Evolutionary conservation across 805 yeast genomes (phyloP).

Genomic region (Cephaloascus fragrans): DNA sequence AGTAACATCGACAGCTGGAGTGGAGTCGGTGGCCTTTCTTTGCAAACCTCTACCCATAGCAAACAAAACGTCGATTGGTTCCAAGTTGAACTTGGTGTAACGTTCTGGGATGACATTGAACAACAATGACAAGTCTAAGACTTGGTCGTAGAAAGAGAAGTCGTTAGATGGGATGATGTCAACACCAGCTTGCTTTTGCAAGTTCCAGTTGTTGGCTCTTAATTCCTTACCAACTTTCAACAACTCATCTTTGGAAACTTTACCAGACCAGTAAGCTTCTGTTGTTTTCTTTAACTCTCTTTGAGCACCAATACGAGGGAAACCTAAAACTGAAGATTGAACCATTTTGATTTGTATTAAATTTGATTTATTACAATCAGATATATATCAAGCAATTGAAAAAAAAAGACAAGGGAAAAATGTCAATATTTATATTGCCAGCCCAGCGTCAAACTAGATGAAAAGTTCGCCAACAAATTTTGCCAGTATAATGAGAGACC

Average conservation of each 20-base stretch:
- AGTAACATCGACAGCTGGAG: conserved; percentile 92
- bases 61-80: conserved; percentile 84
- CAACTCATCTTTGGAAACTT: conserved; percentile 78
- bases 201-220: conserved; percentile 95
- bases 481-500: no score
- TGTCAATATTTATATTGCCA: no score
- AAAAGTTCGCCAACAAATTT: no score
- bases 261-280: conserved; percentile 98
- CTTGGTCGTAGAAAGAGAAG: conserved; percentile 97
- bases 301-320: conserved; percentile 99
- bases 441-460: no score
- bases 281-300: conserved; percentile 99
- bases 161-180: conserved; percentile 96
- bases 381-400: no score
- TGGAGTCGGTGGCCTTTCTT: conserved; percentile 82
- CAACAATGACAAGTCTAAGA: conserved; percentile 81
- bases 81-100: conserved; percentile 84
- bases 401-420: no score
- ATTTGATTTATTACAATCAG: background rate
- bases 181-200: conserved; percentile 95
- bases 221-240: conserved; percentile 89
- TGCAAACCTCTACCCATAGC: conserved; percentile 99
- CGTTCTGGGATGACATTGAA: conserved; percentile 97
- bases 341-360: conserved; percentile 62
- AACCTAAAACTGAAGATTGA: conserved; percentile 94